Conservation (phyloP, 1,284 basidiomycete species). For the Spongispora temasekensis region DNA sequence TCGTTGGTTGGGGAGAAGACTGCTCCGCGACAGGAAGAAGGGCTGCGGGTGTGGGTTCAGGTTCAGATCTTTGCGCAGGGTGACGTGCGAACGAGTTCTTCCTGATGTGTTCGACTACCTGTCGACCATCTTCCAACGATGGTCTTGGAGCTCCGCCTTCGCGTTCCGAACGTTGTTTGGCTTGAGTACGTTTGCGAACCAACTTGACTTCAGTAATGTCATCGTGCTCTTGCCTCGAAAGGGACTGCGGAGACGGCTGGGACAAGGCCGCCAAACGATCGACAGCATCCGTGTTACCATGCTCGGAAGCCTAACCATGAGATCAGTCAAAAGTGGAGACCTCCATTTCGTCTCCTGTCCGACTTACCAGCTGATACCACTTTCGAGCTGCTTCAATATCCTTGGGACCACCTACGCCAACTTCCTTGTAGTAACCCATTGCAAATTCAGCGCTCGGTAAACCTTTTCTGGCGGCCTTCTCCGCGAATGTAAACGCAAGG, state of each 20-base stretch:
- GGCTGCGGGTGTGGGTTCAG: not conserved
- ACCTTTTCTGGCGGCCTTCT: constrained; percentile 83
- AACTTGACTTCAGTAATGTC: constrained; percentile 77
- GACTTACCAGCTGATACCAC: constrained; percentile 70
- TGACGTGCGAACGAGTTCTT: constrained; percentile 37
- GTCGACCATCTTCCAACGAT: constrained; percentile 23
- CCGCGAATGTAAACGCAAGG: constrained; percentile 88
- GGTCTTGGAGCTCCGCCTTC: constrained; percentile 19
- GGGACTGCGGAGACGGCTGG: constrained; percentile 54
- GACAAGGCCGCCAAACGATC: constrained; percentile 75
- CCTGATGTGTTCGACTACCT: constrained; percentile 44
- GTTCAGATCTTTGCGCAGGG: constrained; percentile 4
- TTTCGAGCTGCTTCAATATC: constrained; percentile 63
- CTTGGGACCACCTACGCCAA: constrained; percentile 70
- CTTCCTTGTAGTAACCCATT: constrained; percentile 91
- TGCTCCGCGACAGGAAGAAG: constrained; percentile 22
- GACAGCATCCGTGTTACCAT: constrained; percentile 80
- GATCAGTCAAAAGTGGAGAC: constrained; percentile 2
- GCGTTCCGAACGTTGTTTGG: constrained; percentile 68
- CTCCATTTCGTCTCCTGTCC: not conserved
- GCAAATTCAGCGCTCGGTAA: constrained; percentile 90
- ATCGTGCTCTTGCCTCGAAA: constrained; percentile 83
- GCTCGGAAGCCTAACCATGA: constrained; percentile 60
- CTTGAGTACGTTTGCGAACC: constrained; percentile 82
- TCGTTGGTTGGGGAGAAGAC: not conserved